phyloP scores from a whole-genome alignment of 2,329 filamentous ascomycete genomes.

The Sporothrix schenckii region DNA sequence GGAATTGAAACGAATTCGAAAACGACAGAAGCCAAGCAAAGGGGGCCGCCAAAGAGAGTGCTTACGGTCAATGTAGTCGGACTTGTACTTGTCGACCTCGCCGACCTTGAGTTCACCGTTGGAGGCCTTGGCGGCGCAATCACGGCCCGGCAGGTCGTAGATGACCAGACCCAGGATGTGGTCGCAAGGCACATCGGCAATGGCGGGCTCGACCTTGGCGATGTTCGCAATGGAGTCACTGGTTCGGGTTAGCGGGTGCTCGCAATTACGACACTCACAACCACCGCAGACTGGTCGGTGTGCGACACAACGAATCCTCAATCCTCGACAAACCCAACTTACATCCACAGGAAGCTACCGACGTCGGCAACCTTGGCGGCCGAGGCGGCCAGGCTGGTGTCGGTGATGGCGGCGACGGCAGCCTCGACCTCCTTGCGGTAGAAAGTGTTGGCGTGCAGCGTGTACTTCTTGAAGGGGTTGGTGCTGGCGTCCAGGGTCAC shows the following conservation, averaged over 20 bases:
- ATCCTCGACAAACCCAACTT: slow-evolving; percentile 31
- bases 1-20: too few relatives aligned
- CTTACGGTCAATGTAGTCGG: slow-evolving; percentile 48
- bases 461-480: slow-evolving; percentile 47
- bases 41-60: too few relatives aligned
- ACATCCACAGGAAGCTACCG: slow-evolving; percentile 49
- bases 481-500: slow-evolving; percentile 46
- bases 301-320: too few relatives aligned
- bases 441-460: slow-evolving; percentile 47
- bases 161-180: slow-evolving; percentile 57
- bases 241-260: background rate
- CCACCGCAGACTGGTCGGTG: too few relatives aligned
- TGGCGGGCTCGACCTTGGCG: slow-evolving; percentile 44
- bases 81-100: slow-evolving; percentile 51
- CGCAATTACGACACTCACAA: too few relatives aligned
- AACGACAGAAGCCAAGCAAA: background rate
- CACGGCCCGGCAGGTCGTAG: slow-evolving; percentile 65
- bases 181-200: slow-evolving; percentile 45
- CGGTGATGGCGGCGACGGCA: slow-evolving; percentile 41
- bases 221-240: slow-evolving; percentile 48
- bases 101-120: slow-evolving; percentile 64
- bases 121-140: slow-evolving; percentile 65
- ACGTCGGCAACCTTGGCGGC: slow-evolving; percentile 46
- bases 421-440: slow-evolving; percentile 47
- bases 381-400: slow-evolving; percentile 40